Base-by-base conservation (phyloP, 306 rosid species). In the Rosa persica region DNA sequence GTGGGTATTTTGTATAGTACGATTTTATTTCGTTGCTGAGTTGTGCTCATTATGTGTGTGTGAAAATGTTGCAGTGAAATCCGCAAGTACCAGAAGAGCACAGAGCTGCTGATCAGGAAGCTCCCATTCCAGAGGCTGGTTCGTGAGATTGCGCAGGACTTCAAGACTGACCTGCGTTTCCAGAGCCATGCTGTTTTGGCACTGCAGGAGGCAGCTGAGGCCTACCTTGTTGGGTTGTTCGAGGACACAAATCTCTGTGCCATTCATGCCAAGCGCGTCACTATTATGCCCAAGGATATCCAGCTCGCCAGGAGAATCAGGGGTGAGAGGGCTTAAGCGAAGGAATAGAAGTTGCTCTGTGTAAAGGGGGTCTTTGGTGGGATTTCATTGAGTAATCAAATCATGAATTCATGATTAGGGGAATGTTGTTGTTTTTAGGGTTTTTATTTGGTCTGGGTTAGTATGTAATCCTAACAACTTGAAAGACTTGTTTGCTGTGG, bases 141-240 rank as follows among this genome's bases (percentile, higher is more conserved):
- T 15, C 79, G 82, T 57, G 85, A 82, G 72, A 82, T 78, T 67
- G 85, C 85, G 0, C 85, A 82, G 22, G 82, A 85, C 68, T 85
- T 85, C 75, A 85, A 85, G 74, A 85, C 86, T 0, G 86, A 85
- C 60, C 79, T 85, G 57, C 83, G 89, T 34, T 86, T 86, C 72
- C 86, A 83, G 73, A 86, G 86, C 76, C 86, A 80, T 38, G 89
- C 89, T 10, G 89, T 86, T 3, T 44, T 80, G 78, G 89, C 86
- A 0, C 54, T 86, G 43, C 89, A 86, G 68, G 89, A 86, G 77
- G 86, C 89, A 16, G 89, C 86, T 4, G 89, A 86, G 73, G 89
- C 89, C 4, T 86, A 82, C 76, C 83, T 86, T 1, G 86, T 82
- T 27, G 89, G 86, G 8, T 30, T 86, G 76, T 86, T 86, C 42